Evolutionary conservation across 768 basidiomycete species (phyloP).

Genomic region (Gymnopilus dilepis): DNA sequence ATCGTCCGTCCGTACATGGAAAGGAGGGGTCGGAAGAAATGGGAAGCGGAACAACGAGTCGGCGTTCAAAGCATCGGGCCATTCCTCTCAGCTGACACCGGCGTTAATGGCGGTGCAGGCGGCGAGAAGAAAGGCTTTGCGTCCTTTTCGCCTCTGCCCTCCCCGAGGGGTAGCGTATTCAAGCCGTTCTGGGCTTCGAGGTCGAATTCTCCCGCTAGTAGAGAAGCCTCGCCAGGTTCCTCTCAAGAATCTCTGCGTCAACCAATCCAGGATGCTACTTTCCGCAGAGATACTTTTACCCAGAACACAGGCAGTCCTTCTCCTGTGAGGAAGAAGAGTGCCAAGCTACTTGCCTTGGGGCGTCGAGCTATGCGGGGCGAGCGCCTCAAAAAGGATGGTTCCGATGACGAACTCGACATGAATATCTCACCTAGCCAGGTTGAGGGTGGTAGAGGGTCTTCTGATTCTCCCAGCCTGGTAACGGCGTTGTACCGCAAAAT

Average conservation of each 20-base stretch:
- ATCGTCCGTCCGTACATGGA: constrained; percentile 56
- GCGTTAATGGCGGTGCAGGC: neutral
- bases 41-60: constrained; percentile 55
- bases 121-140: constrained; percentile 35
- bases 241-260: constrained; percentile 18
- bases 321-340: constrained; percentile 28
- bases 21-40: constrained; percentile 51
- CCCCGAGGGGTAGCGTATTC: constrained; percentile 38
- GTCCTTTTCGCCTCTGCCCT: constrained; percentile 58
- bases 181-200: constrained; percentile 41
- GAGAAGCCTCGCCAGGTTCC: constrained; percentile 11
- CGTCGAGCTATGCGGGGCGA: constrained; percentile 43
- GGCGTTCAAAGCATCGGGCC: constrained; percentile 51
- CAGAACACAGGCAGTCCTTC: neutral
- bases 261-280: constrained; percentile 14
- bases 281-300: constrained; percentile 1
- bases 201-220: constrained; percentile 24
- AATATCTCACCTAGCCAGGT: constrained; percentile 16
- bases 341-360: constrained; percentile 51
- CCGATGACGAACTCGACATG: constrained; percentile 30
- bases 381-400: constrained; percentile 30
- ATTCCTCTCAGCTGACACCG: constrained; percentile 27
- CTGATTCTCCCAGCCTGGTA: constrained; percentile 16
- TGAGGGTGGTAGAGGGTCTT: constrained; percentile 16
- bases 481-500: constrained; percentile 44